A percentile compares a stretch with the other conserved stretches of the same genome.
Conservation (phyloP, 441 rosid species). For the Dalechampia spathulata region DNA sequence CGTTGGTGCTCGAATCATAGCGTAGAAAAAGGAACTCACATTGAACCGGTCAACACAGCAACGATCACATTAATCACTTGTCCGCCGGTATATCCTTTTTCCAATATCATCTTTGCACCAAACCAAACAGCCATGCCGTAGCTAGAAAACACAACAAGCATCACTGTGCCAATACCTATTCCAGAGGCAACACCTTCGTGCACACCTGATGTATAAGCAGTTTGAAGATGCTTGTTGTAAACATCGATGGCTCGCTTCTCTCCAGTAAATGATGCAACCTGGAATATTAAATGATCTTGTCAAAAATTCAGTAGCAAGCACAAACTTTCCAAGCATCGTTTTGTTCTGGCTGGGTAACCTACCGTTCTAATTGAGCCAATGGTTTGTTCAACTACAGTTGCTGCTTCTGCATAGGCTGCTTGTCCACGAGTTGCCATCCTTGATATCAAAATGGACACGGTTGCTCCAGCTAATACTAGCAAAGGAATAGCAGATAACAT, state of each 20-base stretch:
- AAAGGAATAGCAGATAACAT: conserved; percentile 56
- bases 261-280: conserved; percentile 86
- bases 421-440: conserved; percentile 52
- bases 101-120: conserved; percentile 64
- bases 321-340: background rate
- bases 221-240: conserved; percentile 48
- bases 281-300: no score
- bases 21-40: no score
- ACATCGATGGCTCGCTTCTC: conserved; percentile 53
- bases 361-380: conserved; percentile 69
- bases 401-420: conserved; percentile 53
- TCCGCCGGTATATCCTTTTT: conserved; percentile 68
- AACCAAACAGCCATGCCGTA: conserved; percentile 71
- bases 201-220: conserved; percentile 4
- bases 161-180: conserved; percentile 21
- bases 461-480: conserved; percentile 47
- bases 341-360: background rate
- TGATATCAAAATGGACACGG: conserved; percentile 29
- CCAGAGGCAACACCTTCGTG: background rate
- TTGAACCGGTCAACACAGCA: conserved; percentile 60
- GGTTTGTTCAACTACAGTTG: conserved; percentile 56
- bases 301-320: no score
- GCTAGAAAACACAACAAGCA: conserved; percentile 37
- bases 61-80: conserved; percentile 55
- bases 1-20: no score